phyloP scores from a whole-genome alignment of 23 red algal species.

The Gracilariopsis chorda region DNA sequence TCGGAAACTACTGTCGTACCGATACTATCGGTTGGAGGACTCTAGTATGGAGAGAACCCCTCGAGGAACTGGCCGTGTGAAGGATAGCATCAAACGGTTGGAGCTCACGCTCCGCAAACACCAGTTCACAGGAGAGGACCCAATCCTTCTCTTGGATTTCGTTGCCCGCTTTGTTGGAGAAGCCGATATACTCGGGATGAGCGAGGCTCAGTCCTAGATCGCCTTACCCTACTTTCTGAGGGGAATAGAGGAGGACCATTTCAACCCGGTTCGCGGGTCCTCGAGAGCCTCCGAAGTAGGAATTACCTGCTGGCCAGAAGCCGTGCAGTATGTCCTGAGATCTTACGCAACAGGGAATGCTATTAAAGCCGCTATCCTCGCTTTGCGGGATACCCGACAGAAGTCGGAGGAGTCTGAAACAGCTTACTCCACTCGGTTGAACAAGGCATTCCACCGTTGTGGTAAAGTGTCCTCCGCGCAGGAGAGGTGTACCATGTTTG shows the following conservation, averaged over 20 bases:
- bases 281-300: neutral
- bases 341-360: neutral
- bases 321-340: neutral
- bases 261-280: neutral
- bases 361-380: neutral
- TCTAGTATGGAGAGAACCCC: neutral
- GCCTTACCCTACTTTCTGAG: neutral
- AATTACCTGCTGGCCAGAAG: neutral
- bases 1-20: neutral
- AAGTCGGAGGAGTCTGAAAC: too few relatives aligned
- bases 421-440: too few relatives aligned
- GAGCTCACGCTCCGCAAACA: neutral
- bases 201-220: neutral
- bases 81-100: neutral
- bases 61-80: neutral
- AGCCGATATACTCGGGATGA: neutral
- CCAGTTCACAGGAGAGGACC: neutral
- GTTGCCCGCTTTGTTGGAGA: neutral
- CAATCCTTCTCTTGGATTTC: neutral
- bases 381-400: neutral
- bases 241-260: neutral
- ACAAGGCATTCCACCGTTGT: too few relatives aligned
- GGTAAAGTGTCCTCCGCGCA: neutral
- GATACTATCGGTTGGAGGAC: neutral
- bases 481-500: neutral